A percentile compares a stretch with the other conserved stretches of the same genome.
Evolutionary conservation across 2,329 filamentous ascomycete genomes (phyloP).

Genomic region (Fusarium sp.): DNA sequence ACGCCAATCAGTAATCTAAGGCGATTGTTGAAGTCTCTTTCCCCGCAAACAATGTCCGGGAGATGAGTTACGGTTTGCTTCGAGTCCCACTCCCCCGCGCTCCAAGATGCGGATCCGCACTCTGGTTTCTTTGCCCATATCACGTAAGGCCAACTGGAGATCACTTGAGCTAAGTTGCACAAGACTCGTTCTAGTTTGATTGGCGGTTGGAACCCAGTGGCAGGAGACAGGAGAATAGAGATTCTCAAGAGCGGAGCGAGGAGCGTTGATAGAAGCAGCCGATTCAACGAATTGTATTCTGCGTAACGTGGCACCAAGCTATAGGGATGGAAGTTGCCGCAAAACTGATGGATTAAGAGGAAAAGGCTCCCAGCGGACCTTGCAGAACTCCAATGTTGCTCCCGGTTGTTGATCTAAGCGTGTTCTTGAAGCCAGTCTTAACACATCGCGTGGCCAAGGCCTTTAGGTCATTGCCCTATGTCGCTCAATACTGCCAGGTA

Average conservation of each 20-base stretch:
- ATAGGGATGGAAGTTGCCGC: not conserved
- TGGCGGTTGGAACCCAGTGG: not conserved
- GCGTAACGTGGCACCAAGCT: not conserved
- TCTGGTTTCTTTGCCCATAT: slow-evolving; percentile 11
- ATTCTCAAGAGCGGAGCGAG: not conserved
- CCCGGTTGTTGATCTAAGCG: not conserved
- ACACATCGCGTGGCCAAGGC: not conserved
- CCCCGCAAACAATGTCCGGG: slow-evolving; percentile 30
- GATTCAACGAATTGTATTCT: not conserved
- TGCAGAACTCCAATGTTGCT: not conserved
- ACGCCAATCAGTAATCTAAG: not conserved
- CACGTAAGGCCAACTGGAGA: slow-evolving; percentile 22
- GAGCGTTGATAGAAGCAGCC: not conserved
- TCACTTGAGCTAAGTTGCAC: slow-evolving; percentile 3
- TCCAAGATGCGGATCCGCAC: slow-evolving; percentile 35
- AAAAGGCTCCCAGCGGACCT: not conserved
- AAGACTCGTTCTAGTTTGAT: not conserved
- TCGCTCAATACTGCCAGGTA: not conserved
- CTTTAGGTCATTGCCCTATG: not conserved
- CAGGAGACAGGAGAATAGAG: not conserved
- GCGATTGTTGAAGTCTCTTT: slow-evolving; percentile 16
- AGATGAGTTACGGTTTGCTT: slow-evolving; percentile 15
- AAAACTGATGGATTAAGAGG: not conserved
- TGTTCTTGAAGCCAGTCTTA: not conserved
- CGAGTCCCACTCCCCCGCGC: slow-evolving; percentile 33